A percentile compares a stretch with the other conserved stretches of the same genome.
Evolutionary conservation across 441 rosid genomes (phyloP).

Genomic region (Croton laevigatus): DNA sequence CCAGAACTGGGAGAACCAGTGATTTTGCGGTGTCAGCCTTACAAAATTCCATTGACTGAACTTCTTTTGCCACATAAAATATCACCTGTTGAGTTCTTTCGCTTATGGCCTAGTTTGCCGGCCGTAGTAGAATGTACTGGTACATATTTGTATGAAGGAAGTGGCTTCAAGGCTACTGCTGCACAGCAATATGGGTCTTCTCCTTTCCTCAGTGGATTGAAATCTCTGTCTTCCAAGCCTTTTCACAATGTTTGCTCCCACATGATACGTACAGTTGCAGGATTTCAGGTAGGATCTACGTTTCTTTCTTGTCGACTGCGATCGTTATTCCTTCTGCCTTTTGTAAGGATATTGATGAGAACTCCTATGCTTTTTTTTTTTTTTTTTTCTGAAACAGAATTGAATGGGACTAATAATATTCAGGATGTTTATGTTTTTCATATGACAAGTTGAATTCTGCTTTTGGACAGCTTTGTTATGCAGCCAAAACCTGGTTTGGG

Average conservation of each 20-base stretch:
- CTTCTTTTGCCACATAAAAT: conserved; percentile 94
- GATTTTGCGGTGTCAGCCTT: conserved; percentile 93
- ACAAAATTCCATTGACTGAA: conserved; percentile 94
- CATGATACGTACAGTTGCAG: conserved; percentile 91
- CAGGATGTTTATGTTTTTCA: background rate
- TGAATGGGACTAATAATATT: background rate
- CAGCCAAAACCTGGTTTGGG: conserved; percentile 98
- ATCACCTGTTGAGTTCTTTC: conserved; percentile 96
- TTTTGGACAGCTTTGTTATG: conserved; percentile 75
- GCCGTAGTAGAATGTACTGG: conserved; percentile 90
- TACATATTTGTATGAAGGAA: conserved; percentile 86
- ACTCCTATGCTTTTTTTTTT: no score
- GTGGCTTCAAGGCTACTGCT: conserved; percentile 98
- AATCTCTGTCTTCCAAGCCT: conserved; percentile 87
- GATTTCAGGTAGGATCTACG: conserved; percentile 72
- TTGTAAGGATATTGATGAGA: background rate
- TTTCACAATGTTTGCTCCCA: conserved; percentile 96
- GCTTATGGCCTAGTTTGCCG: conserved; percentile 98
- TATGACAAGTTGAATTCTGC: conserved; percentile 11
- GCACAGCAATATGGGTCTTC: conserved; percentile 98
- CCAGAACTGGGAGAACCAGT: conserved; percentile 97
- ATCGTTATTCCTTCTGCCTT: background rate
- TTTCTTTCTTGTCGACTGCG: conserved; percentile 12
- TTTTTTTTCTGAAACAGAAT: no score
- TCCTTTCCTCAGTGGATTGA: conserved; percentile 92